Conservation (phyloP, 306 rosid genomes). For the Dalbergia cultrata region DNA sequence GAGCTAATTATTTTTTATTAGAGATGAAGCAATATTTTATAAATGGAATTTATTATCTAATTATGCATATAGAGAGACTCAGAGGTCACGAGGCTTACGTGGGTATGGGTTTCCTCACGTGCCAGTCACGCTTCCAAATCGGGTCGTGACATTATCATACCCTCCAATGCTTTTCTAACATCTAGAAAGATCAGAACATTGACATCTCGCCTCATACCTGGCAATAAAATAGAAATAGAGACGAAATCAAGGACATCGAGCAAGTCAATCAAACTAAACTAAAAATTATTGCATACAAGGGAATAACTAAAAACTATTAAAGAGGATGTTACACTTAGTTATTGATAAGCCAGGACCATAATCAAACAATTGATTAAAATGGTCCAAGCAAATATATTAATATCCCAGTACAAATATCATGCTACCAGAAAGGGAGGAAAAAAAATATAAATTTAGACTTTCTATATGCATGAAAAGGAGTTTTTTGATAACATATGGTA, state of each 20-base stretch:
- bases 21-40: no score
- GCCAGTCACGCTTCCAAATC: no score
- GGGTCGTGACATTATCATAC: slow-evolving; percentile 63
- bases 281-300: slow-evolving; percentile 5
- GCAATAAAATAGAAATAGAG: neutral
- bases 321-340: neutral
- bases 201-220: slow-evolving; percentile 92
- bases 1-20: no score
- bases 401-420: neutral
- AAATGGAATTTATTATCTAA: no score
- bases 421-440: neutral
- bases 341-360: neutral
- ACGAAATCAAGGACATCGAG: slow-evolving; percentile 20
- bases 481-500: slow-evolving; percentile 6
- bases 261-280: neutral
- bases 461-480: neutral
- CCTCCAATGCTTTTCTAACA: slow-evolving; percentile 78
- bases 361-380: neutral
- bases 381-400: neutral
- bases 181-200: slow-evolving; percentile 78
- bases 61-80: no score
- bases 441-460: neutral
- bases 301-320: neutral
- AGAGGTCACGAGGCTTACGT: no score
- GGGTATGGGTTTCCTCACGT: no score